A percentile compares a stretch with the other conserved stretches of the same genome.
Conservation (phyloP, 1,284 basidiomycete genomes). For the Chalciporus piperatoides region DNA sequence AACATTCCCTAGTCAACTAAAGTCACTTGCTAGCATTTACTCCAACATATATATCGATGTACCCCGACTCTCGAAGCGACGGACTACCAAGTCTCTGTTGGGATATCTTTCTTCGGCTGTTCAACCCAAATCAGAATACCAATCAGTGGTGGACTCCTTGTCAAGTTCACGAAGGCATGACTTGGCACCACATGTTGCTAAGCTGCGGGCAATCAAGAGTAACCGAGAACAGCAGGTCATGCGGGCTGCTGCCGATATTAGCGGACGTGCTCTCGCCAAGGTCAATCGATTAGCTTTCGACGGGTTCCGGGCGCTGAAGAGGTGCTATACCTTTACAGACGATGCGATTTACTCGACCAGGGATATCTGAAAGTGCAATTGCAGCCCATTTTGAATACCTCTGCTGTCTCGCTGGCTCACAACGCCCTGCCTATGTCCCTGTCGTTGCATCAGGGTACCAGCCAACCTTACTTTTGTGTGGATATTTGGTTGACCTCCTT, state of each 20-base stretch:
- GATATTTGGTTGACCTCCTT: constrained; percentile 8
- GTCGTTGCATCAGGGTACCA: constrained; percentile 88
- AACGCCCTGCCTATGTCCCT: constrained; percentile 89
- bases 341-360: constrained; percentile 77
- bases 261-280: constrained; percentile 73
- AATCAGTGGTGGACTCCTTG: constrained; percentile 51
- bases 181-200: constrained; percentile 58
- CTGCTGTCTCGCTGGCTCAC: constrained; percentile 74
- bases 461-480: neutral
- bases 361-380: constrained; percentile 69
- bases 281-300: constrained; percentile 34
- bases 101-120: constrained; percentile 44
- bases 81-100: constrained; percentile 44
- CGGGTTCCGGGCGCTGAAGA: constrained; percentile 1
- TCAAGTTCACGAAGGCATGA: constrained; percentile 45
- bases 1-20: constrained; percentile 50
- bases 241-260: constrained; percentile 73
- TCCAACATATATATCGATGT: constrained; percentile 42
- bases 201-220: constrained; percentile 69
- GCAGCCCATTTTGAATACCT: constrained; percentile 89
- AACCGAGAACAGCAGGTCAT: constrained; percentile 65
- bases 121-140: constrained; percentile 43
- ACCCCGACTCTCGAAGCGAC: constrained; percentile 28
- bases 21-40: constrained; percentile 37
- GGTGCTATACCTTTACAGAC: constrained; percentile 43